Evolutionary conservation across 768 basidiomycete species (phyloP), one percentile per base, ranked within the genome.

Genomic region (Auricularia heimuer): DNA sequence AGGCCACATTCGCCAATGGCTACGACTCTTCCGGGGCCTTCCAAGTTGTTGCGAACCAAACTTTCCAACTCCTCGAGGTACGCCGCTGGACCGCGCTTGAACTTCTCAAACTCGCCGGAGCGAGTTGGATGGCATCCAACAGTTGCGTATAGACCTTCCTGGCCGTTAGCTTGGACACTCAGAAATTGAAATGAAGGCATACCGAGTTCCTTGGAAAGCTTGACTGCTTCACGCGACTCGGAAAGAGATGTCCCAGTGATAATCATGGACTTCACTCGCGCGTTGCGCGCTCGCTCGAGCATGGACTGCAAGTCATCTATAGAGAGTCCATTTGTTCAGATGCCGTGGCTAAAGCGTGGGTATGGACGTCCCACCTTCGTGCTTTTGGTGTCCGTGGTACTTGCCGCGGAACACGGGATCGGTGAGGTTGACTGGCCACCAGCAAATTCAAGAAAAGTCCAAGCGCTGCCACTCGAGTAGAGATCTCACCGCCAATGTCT

Each of bases 101-200:
- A 80, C 64, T 77, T 73, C 39, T 87, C 85, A 64, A 92, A 89
- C 71, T 92, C 88, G 6, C 68, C 74, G 1, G 87, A 83, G 21
- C 88, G 85, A 16, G 90, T 91, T 0, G 91, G 91, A 73, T 93
- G 92, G 66, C 88, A 87, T 21, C 91, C 91, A 7, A 86, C 82
- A 0, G 92, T 92, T 18, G 87, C 83, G 71, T 85, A 89, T 14
- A 90, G 72, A 12, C 79, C 89, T 86, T 64, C 35, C 64, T 34
- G 35, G 44, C 51, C 6, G 33, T 64, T 18, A 54, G 51, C 24
- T 68, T 63, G 21, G 18, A 47, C 7, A 14, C 14, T 29, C 29
- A 29, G 29, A 29, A 29, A 3, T 29, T 29, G 29, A 29, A 29
- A 29, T 29, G 29, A 29, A 29, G 29, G 29, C 78, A 63, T 62